phyloP scores from a whole-genome alignment of 495 filamentous ascomycete species.

The Podospora australis region DNA sequence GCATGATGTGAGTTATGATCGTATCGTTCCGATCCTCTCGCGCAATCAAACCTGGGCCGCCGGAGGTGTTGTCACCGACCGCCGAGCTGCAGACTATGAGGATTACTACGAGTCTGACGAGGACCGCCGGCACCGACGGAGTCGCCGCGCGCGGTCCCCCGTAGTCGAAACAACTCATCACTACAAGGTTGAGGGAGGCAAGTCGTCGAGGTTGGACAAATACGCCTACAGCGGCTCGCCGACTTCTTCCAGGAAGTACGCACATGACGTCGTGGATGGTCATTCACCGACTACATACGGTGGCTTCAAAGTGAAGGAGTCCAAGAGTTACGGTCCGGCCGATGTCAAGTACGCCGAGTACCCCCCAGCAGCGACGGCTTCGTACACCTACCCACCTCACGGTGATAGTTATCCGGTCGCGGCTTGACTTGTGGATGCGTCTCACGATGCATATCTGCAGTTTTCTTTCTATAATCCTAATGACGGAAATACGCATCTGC shows the following conservation, averaged over 20 bases:
- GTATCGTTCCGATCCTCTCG: constrained; percentile 9
- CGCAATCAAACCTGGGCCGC: constrained; percentile 21
- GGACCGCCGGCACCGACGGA: constrained; percentile 14
- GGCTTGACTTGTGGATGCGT: background rate
- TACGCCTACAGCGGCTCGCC: constrained; percentile 20
- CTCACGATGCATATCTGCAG: background rate
- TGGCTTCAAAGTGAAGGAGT: constrained; percentile 20
- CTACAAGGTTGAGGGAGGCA: constrained; percentile 21
- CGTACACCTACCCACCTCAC: background rate
- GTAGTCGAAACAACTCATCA: constrained; percentile 5
- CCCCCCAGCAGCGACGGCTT: background rate
- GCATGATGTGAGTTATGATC: constrained; percentile 7
- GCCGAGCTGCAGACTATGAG: constrained; percentile 7
- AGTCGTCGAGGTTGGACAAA: constrained; percentile 19
- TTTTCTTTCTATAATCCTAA: background rate
- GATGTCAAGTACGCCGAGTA: constrained; percentile 23
- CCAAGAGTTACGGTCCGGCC: constrained; percentile 7
- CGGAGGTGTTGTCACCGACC: constrained; percentile 2
- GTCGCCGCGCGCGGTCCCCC: constrained; percentile 18
- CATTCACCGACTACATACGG: background rate
- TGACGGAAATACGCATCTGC: background rate
- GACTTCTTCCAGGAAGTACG: constrained; percentile 14
- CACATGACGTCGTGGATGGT: background rate
- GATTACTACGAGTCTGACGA: constrained; percentile 26
- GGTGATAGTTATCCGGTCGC: too few relatives aligned